These are phyloP conservation scores for Farysia itapuensis DNA, from an alignment of 1,284 basidiomycete species.

Conservation along the genomic window DNA sequence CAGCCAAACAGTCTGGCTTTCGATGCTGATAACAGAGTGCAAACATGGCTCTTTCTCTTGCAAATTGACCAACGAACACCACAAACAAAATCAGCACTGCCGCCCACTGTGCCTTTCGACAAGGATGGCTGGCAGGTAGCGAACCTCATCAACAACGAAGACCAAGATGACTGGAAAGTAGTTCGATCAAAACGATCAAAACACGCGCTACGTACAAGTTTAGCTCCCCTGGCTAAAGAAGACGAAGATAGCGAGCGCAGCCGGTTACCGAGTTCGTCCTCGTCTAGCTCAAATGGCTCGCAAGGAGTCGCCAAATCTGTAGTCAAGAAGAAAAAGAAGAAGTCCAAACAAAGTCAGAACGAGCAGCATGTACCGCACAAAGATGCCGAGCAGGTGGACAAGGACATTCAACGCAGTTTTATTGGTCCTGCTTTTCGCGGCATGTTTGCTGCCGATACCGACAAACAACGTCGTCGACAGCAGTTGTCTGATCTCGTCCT, in stretches of 20 bases:
- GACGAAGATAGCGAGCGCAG: too few species aligned
- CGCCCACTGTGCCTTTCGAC: too few species aligned
- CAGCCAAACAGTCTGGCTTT: too few species aligned
- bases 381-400: constrained; percentile 52
- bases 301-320: too few species aligned
- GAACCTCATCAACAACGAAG: background rate
- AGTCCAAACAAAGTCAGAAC: background rate
- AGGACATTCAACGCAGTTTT: constrained; percentile 56
- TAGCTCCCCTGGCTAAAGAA: too few species aligned
- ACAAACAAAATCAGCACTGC: too few species aligned
- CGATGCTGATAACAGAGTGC: too few species aligned
- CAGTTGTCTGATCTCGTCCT: constrained; percentile 61
- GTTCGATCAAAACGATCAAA: constrained; percentile 21
- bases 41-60: too few species aligned
- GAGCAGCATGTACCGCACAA: constrained; percentile 4
- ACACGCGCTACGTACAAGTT: too few species aligned
- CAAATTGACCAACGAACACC: too few species aligned
- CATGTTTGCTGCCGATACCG: background rate
- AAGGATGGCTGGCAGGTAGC: constrained; percentile 39
- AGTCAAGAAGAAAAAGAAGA: background rate
- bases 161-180: constrained; percentile 21
- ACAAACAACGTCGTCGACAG: background rate
- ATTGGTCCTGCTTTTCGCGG: constrained; percentile 29
- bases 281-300: background rate
- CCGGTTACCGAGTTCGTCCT: background rate